Percentiles rank a stretch among this genome's conserved stretches.
These are phyloP conservation scores for Schwanniomyces polymorphus DNA, from an alignment of 805 yeast species.

Conservation along the genomic window DNA sequence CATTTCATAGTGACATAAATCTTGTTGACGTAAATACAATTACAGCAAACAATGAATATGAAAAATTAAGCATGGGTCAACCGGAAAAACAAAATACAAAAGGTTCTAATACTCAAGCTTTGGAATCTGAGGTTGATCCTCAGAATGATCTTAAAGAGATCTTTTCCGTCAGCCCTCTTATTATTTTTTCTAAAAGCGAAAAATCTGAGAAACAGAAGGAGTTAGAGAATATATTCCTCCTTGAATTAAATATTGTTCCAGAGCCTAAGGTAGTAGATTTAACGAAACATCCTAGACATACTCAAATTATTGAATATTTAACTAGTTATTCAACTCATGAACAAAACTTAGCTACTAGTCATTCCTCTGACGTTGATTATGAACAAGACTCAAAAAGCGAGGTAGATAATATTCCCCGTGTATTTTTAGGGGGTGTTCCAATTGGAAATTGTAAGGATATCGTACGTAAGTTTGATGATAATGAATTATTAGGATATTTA, in stretches of 20 bases:
- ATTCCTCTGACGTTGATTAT: not conserved
- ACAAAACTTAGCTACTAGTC: not conserved
- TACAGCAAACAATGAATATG: not conserved
- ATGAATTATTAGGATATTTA: slow-evolving; percentile 21
- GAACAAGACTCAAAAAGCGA: slow-evolving; percentile 4
- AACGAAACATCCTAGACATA: slow-evolving; percentile 30
- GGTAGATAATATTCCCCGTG: slow-evolving; percentile 25
- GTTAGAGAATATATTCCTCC: slow-evolving; percentile 18
- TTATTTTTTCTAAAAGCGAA: slow-evolving; percentile 23
- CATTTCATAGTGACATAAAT: not conserved
- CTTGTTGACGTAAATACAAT: not conserved
- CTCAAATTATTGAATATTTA: slow-evolving; percentile 23
- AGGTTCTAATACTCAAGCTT: not conserved
- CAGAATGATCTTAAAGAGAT: slow-evolving; percentile 30
- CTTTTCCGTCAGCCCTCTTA: slow-evolving; percentile 28
- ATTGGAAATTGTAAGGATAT: slow-evolving; percentile 26
- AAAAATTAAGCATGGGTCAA: not conserved
- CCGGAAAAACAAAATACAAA: not conserved
- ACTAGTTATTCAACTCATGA: slow-evolving; percentile 13
- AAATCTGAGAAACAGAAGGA: slow-evolving; percentile 11
- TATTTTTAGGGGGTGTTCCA: slow-evolving; percentile 35
- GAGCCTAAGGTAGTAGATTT: slow-evolving; percentile 32
- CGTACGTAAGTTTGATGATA: slow-evolving; percentile 16
- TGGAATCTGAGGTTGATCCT: slow-evolving; percentile 10
- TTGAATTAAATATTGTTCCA: slow-evolving; percentile 26